Evolutionary conservation across 805 yeast genomes (phyloP).

Genomic region (Cyberlindnera saturnus): DNA sequence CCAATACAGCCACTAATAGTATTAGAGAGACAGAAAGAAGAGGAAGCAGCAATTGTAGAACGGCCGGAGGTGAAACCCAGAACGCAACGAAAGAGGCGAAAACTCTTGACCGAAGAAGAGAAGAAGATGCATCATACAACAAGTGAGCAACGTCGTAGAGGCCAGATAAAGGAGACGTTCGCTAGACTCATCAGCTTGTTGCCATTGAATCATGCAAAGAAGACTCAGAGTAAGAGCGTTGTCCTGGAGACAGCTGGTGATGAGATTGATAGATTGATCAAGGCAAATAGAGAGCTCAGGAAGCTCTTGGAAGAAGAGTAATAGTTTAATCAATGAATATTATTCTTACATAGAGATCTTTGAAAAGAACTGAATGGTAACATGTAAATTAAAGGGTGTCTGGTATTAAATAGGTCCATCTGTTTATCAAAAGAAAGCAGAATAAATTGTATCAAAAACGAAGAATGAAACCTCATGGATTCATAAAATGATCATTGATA

Average conservation of each 20-base stretch:
- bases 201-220: slow-evolving; percentile 12
- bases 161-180: slow-evolving; percentile 20
- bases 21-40: too few species aligned
- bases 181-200: slow-evolving; percentile 14
- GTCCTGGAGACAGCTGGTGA: slow-evolving; percentile 19
- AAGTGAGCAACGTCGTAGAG: slow-evolving; percentile 23
- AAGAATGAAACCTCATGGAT: slow-evolving; percentile 11
- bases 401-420: too few species aligned
- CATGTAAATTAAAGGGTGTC: too few species aligned
- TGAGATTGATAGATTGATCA: slow-evolving; percentile 14
- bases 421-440: too few species aligned
- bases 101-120: slow-evolving; percentile 20
- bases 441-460: too few species aligned
- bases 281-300: slow-evolving; percentile 14
- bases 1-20: not conserved
- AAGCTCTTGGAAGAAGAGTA: slow-evolving; percentile 1
- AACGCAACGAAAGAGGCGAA: slow-evolving; percentile 12
- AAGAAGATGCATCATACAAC: slow-evolving; percentile 22
- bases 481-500: slow-evolving; percentile 24
- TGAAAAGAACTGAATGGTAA: too few species aligned
- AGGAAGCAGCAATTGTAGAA: too few species aligned
- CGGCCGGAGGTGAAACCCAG: not conserved
- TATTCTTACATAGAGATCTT: too few species aligned
- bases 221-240: slow-evolving; percentile 17
- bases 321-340: too few species aligned